These are phyloP conservation scores for Cordyceps cateniannulata DNA, from an alignment of 2,329 filamentous ascomycete genomes.

Conservation along the genomic window DNA sequence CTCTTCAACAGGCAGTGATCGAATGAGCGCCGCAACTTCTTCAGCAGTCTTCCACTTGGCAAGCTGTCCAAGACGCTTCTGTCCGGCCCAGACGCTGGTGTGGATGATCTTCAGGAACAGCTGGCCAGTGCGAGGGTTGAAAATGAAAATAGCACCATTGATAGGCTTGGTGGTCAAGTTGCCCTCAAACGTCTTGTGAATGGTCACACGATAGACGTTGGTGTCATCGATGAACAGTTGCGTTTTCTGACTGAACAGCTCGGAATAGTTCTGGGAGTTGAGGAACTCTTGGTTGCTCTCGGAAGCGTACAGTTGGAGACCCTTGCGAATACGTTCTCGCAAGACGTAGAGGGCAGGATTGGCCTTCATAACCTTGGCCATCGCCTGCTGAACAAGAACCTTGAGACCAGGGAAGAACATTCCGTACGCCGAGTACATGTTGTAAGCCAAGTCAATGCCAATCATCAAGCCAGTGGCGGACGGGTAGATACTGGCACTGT, in stretches of 20 bases:
- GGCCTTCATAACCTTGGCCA: constrained; percentile 99
- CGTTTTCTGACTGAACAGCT: constrained; percentile 97
- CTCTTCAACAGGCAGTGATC: constrained; percentile 92
- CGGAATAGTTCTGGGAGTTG: constrained; percentile 98
- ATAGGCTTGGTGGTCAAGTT: constrained; percentile 99
- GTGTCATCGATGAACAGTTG: constrained; percentile 99
- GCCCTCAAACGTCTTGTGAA: constrained; percentile 98
- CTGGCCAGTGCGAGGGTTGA: constrained; percentile 97
- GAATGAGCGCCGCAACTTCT: constrained; percentile 96
- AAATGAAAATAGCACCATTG: constrained; percentile 99
- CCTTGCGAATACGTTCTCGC: constrained; percentile 95
- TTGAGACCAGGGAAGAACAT: constrained; percentile 99
- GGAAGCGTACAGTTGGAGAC: constrained; percentile 93
- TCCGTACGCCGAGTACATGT: constrained; percentile 94
- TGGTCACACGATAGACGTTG: constrained; percentile 98
- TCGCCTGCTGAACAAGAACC: constrained; percentile 90
- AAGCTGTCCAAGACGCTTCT: constrained; percentile 96
- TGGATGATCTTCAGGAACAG: constrained; percentile 99
- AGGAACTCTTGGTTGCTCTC: constrained; percentile 99
- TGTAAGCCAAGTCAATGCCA: constrained; percentile 95
- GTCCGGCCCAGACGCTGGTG: constrained; percentile 97
- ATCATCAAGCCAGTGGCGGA: constrained; percentile 97
- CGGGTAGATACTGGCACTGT: constrained; percentile 97
- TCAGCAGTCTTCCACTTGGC: constrained; percentile 99
- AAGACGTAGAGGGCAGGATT: constrained; percentile 95